phyloP scores from a whole-genome alignment of 352 stramenopile genomes.

The Pythium sp. region DNA sequence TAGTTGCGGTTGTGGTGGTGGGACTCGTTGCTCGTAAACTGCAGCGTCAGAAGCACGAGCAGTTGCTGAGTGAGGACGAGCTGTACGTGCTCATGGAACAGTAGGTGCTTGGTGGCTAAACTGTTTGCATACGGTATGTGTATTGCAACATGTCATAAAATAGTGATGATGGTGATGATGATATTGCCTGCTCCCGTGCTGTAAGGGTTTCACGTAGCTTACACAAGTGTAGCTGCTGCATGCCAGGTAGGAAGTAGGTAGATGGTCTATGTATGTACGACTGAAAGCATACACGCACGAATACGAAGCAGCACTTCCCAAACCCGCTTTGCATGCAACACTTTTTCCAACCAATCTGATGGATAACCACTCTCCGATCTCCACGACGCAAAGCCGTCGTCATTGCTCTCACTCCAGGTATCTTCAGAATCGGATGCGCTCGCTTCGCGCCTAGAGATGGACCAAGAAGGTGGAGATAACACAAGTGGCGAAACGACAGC shows the following conservation, averaged over 20 bases:
- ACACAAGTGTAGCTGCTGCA: not conserved
- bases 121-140: not conserved
- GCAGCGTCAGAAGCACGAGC: not conserved
- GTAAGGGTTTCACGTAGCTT: not conserved
- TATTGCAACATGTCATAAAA: not conserved
- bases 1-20: not conserved
- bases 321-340: too few species aligned
- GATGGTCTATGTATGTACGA: too few species aligned
- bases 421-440: not conserved
- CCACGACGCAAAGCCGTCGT: conserved; percentile 16
- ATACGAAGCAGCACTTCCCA: too few species aligned
- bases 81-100: conserved; percentile 6
- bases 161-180: too few species aligned
- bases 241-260: too few species aligned
- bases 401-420: conserved; percentile 5
- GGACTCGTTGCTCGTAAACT: not conserved
- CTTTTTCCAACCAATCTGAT: too few species aligned
- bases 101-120: not conserved
- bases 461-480: conserved; percentile 3
- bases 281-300: too few species aligned
- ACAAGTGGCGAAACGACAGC: not conserved
- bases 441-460: not conserved
- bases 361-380: not conserved
- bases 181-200: not conserved
- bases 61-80: not conserved